Evolutionary conservation across 139 green algal species (phyloP).

Genomic region (Mychonastes homosphaera): DNA sequence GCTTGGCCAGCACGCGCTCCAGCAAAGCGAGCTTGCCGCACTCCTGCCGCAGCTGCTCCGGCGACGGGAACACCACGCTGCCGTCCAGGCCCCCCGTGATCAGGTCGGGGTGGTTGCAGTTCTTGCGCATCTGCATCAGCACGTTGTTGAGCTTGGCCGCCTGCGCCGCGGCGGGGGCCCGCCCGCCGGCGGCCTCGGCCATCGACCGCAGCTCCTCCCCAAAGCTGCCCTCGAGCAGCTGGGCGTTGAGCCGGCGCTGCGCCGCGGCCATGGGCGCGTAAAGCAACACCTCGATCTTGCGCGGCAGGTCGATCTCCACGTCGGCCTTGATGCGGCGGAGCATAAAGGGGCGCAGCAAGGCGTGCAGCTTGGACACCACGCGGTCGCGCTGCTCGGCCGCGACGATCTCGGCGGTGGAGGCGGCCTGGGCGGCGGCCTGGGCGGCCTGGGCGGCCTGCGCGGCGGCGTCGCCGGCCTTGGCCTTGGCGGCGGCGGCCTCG

Average conservation of each 20-base stretch:
- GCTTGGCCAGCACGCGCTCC: slow-evolving; percentile 64
- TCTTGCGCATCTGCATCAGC: slow-evolving; percentile 81
- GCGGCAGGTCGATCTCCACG: slow-evolving; percentile 69
- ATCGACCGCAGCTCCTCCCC: slow-evolving; percentile 31
- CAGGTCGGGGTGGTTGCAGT: slow-evolving; percentile 98
- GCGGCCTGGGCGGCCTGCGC: too few relatives aligned
- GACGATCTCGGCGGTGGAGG: slow-evolving; percentile 46
- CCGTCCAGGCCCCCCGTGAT: slow-evolving; percentile 48
- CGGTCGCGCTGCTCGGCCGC: slow-evolving; percentile 65
- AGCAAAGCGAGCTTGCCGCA: slow-evolving; percentile 93
- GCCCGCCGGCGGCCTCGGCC: slow-evolving; percentile 19
- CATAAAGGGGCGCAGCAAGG: slow-evolving; percentile 85
- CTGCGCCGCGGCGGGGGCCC: slow-evolving; percentile 6
- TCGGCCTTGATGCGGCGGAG: slow-evolving; percentile 83
- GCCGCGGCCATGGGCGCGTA: slow-evolving; percentile 69
- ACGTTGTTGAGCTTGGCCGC: slow-evolving; percentile 82
- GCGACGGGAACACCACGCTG: slow-evolving; percentile 38
- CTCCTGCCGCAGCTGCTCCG: slow-evolving; percentile 65
- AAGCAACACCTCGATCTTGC: slow-evolving; percentile 81
- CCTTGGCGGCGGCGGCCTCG: too few relatives aligned
- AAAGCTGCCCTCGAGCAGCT: slow-evolving; percentile 63
- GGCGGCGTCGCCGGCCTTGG: too few relatives aligned
- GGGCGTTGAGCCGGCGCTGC: slow-evolving; percentile 66
- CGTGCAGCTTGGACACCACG: slow-evolving; percentile 74
- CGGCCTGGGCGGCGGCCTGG: too few relatives aligned